Evolutionary conservation across 345 rosid species (phyloP), one percentile per base, ranked within the genome.

Genomic region (Streptanthus diversifolius): DNA sequence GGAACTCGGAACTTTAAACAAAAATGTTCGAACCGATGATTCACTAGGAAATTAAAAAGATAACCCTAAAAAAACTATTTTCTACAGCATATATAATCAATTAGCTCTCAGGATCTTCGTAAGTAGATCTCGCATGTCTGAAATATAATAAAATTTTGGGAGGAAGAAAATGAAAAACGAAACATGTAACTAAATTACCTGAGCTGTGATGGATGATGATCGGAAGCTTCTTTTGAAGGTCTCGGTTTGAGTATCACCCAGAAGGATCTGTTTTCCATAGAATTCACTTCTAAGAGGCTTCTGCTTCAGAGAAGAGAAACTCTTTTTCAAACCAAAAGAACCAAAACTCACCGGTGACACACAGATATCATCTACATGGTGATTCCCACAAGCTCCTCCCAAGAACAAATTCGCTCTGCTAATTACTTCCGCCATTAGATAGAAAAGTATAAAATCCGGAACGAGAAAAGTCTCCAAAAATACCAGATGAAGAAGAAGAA

Each of bases 341-440:
- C 58, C 74, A 55, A 79, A 80, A 60, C 76, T 64, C 73, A 66
- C 84, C 12, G 83, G 44, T 2, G 71, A 63, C 11, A 56, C 54
- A 59, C 71, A 76, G 53, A 60, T n/a, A 36, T 77, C 80, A 74
- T 76, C 70, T 8, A 32, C 81, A 57, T 37, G 82, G 1, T 75
- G 80, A 41, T 61, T 62, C 27, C 44, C 67, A 59, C 66, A 64
- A 48, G 72, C 67, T 71, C 70, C 80, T 64, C 72, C 57, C 1
- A 63, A 62, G 61, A 89, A 73, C 22, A 83, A 73, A 75, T 73
- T 83, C 24, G 85, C 15, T 71, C 73, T 81, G 79, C 82, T 74
- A 75, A 89, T 70, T 67, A 84, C 81, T 36, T 77, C 86, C 8
- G 87, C 82, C 91, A 87, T 87, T 29, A 17, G 45, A 45, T n/a